Evolutionary conservation across 352 stramenopile genomes (phyloP), one percentile per base, ranked within the genome.

Genomic region (Phytophthora ramorum): DNA sequence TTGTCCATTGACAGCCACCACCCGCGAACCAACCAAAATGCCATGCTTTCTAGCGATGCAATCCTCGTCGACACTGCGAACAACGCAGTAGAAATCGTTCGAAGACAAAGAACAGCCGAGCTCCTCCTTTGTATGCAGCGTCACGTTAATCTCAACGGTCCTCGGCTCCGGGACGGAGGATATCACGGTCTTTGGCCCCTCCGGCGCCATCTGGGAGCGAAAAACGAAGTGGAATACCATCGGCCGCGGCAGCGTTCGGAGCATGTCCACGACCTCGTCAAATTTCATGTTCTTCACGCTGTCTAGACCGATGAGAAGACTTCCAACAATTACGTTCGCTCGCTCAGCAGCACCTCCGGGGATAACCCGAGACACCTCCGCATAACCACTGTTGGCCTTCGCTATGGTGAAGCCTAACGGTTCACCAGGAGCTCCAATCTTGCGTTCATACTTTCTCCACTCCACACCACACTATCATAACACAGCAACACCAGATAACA

Each of bases 261-360:
- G 79, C 50, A 85, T 71, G 6, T 75, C 62, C 41, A 96, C 86
- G 37, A 96, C 71, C 38, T 91, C 82, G 38, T 96, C 82, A 58
- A 92, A 96, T 24, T 73, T 72, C 7, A 85, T 72, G 43, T 78
- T 90, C 24, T 79, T 81, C 30, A 76, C 53, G 32, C 66, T 71
- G 63, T 92, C 84, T 34, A 96, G 58, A 8, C 80, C 85, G 13
- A 96, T 79, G 30, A 96, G 71, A 48, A 84, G 90, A 61, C 85
- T 93, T 12, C 86, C 88, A 4, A 94, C 75, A 1, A 91, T 69
- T 26, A 96, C 84, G 35, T 82, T 74, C 14, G 83, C 68, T 49
- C 59, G 43, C 45, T 93, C 84, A 1, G 88, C 86, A 28, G 78
- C 76, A 12, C 88, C 81, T 14, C 76, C 83, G 0, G 79, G 69